Evolutionary conservation across 768 basidiomycete genomes (phyloP), one percentile per base, ranked within the genome.

Genomic region (Dendrothele bispora): DNA sequence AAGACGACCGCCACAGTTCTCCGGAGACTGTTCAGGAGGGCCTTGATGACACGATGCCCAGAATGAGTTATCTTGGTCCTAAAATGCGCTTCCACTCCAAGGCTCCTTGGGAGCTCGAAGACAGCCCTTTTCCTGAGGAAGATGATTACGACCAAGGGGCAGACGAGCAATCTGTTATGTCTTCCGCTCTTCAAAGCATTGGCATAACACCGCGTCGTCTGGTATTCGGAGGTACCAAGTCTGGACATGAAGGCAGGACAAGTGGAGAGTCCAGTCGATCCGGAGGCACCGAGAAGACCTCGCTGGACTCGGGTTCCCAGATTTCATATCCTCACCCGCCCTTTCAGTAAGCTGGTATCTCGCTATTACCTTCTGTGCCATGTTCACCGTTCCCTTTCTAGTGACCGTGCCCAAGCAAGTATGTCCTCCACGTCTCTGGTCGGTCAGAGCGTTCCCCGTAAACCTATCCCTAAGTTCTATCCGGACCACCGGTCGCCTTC

Each of bases 31-130:
- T 62, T 36, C 68, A 63, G 39, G 68, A 75, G 39, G 68, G 71
- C 20, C 62, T 61, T 17, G 70, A 77, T 29, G 72, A 73, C 7
- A 56, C 70, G 29, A 65, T 73, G 2, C 63, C 74, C 49, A 75
- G 83, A 44, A 79, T 90, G 65, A 89, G 86, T 57, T 68, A 84
- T 39, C 79, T 86, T 27, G 90, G 90, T n/a, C 89, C 89, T 25
- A 89, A 82, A 65, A 87, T 91, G 77, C 82, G 83, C 42, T 82
- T 89, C 60, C 86, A 89, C 64, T 87, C 86, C 52, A 84, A 78
- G 21, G 85, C 89, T 15, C 89, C 89, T 32, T 92, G 89, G 89
- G 88, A 91, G 65, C 66, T 75, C 29, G 85, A 81, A 40, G 80
- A 75, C 12, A 74, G 70, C 29, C 30, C 64, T 3, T 48, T 75